phyloP scores from a whole-genome alignment of 2,329 filamentous ascomycete genomes.

The Colletotrichum siamense region DNA sequence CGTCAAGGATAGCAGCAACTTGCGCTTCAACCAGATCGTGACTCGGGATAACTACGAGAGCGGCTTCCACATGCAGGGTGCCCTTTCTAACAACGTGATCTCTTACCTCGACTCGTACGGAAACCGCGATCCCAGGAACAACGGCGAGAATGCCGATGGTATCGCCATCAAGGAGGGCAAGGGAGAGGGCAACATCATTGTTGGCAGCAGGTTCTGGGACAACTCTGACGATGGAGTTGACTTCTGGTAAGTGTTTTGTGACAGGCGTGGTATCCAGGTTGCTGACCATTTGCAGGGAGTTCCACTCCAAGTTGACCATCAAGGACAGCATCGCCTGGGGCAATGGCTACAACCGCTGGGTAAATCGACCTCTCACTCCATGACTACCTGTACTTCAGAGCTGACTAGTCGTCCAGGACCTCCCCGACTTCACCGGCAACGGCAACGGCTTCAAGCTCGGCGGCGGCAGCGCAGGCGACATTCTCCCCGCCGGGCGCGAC shows the following conservation, averaged over 20 bases:
- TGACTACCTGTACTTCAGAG: accelerated
- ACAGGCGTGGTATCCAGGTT: accelerated
- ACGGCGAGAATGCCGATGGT: slow-evolving; percentile 50
- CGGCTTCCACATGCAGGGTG: slow-evolving; percentile 37
- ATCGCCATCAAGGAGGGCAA: slow-evolving; percentile 48
- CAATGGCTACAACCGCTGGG: slow-evolving; percentile 51
- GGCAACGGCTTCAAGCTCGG: slow-evolving; percentile 57
- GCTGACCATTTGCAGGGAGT: slow-evolving; percentile 20
- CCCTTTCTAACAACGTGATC: slow-evolving; percentile 33
- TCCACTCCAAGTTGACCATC: slow-evolving; percentile 44
- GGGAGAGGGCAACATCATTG: slow-evolving; percentile 47
- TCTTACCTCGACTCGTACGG: slow-evolving; percentile 41
- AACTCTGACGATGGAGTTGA: slow-evolving; percentile 52
- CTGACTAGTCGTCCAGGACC: not conserved
- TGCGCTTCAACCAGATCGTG: slow-evolving; percentile 38
- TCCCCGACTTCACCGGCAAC: slow-evolving; percentile 38
- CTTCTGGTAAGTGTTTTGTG: slow-evolving; percentile 27
- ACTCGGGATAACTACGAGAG: slow-evolving; percentile 43
- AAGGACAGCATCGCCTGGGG: slow-evolving; percentile 50
- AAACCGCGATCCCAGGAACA: slow-evolving; percentile 48
- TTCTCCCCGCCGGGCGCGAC: slow-evolving; percentile 44
- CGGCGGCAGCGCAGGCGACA: slow-evolving; percentile 37
- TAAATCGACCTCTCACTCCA: not conserved
- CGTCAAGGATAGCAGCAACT: slow-evolving; percentile 36
- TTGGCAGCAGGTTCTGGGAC: slow-evolving; percentile 47